A percentile compares a stretch with the other conserved stretches of the same genome.
These are phyloP conservation scores for Marsdenia floribunda DNA, from an alignment of 257 asterid species.

Conservation along the genomic window DNA sequence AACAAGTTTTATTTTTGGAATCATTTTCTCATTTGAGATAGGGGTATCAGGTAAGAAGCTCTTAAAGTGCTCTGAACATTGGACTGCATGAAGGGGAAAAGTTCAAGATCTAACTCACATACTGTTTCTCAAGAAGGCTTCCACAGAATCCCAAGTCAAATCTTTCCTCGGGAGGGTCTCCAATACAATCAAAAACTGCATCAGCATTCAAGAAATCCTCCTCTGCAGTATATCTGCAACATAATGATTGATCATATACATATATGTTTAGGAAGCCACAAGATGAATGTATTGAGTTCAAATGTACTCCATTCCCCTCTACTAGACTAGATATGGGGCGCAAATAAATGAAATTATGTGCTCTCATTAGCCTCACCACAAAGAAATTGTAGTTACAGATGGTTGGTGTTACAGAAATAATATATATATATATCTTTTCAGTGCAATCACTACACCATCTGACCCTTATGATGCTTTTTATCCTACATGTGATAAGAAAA, in stretches of 20 bases:
- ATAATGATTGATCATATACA: neutral
- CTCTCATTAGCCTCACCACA: neutral
- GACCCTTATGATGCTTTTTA: too few species aligned
- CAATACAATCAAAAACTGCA: slow-evolving; percentile 95
- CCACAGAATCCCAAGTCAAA: slow-evolving; percentile 81
- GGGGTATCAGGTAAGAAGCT: neutral
- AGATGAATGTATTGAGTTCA: neutral
- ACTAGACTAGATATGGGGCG: neutral
- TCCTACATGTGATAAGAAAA: too few species aligned
- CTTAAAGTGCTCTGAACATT: neutral
- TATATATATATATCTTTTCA: too few species aligned
- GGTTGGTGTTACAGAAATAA: too few species aligned
- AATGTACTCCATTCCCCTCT: neutral
- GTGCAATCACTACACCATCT: too few species aligned
- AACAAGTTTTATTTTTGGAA: neutral
- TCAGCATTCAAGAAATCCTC: slow-evolving; percentile 87
- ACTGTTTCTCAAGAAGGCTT: slow-evolving; percentile 75
- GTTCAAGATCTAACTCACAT: slow-evolving; percentile 32
- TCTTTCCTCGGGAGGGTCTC: slow-evolving; percentile 92
- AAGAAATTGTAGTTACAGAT: neutral
- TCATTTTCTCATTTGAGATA: neutral
- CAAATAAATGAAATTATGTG: neutral
- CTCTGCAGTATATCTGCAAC: slow-evolving; percentile 72
- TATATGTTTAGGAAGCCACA: neutral
- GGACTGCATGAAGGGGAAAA: neutral